Evolutionary conservation across 345 rosid genomes (phyloP), one percentile per base, ranked within the genome.

Genomic region (Ceriops zippeliana): DNA sequence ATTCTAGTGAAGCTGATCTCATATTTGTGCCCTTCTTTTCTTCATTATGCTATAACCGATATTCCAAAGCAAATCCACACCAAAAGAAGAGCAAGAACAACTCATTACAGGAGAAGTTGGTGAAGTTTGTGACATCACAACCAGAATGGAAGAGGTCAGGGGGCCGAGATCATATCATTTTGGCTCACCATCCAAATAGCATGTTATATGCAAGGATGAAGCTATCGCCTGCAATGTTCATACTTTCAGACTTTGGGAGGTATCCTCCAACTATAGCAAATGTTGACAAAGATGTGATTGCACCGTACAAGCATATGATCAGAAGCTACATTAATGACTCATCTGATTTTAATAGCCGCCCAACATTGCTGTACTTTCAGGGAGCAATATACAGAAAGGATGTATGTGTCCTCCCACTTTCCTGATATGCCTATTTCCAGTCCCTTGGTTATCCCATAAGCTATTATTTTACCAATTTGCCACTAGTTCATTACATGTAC

Each of bases 131-230:
- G 73, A 87, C 84, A 28, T 68, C 82, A 1, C 96, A 85, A 46
- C 72, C 70, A 72, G 90, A 90, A 70, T 95, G 99, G 99, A 90
- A 83, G 80, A 76, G 65, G 70, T 87, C 92, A 3, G 87, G 92
- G 21, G 99, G 98, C 1, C 74, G 73, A 58, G 89, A 95, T 76
- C 99, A 95, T 77, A 63, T 92, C 20, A 66, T 95, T 30, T 58
- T 89, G 81, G 97, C 99, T 52, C 99, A 95, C 76, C 99, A 95
- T 77, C 99, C 99, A 0, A 95, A 92, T 67, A 95, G 99, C 71
- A 81, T 95, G 96, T 69, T 86, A 26, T 72, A 74, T 75, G 97
- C 92, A 21, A 86, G 99, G 79, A 83, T 73, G 82, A 81, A 87
- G 79, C 82, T 95, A 34, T 87, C 85, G 90, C 87, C 90, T 21